A percentile compares a stretch with the other conserved stretches of the same genome.
phyloP scores from a whole-genome alignment of 805 yeast species.

The Wickerhamomyces alni region DNA sequence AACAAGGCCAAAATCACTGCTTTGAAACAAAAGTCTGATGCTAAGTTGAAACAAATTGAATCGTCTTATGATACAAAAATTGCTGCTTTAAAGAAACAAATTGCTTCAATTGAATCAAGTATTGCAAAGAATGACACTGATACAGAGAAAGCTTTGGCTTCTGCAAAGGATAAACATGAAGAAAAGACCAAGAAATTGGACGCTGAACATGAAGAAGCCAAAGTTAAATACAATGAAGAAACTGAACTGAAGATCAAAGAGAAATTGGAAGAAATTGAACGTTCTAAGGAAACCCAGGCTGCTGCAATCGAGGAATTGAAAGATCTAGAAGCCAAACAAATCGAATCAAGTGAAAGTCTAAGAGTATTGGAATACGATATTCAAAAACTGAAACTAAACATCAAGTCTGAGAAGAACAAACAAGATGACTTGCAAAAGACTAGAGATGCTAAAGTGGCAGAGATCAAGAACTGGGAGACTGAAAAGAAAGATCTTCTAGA shows the following conservation, averaged over 20 bases:
- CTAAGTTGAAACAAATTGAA: slow-evolving; percentile 15
- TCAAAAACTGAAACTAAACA: slow-evolving; percentile 9
- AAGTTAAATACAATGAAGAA: slow-evolving; percentile 15
- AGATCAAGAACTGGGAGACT: slow-evolving; percentile 14
- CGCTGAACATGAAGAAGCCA: slow-evolving; percentile 19
- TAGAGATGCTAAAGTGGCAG: slow-evolving; percentile 9
- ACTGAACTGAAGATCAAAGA: slow-evolving; percentile 16
- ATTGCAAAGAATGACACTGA: slow-evolving; percentile 10
- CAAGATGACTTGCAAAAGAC: slow-evolving; percentile 12
- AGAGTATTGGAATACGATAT: slow-evolving; percentile 13
- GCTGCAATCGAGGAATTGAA: slow-evolving; percentile 16
- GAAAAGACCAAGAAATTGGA: slow-evolving; percentile 13
- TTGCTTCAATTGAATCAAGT: slow-evolving; percentile 15
- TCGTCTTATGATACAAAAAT: slow-evolving; percentile 17
- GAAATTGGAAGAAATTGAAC: slow-evolving; percentile 17
- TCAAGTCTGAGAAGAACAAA: slow-evolving; percentile 15
- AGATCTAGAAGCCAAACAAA: slow-evolving; percentile 19
- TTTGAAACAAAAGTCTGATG: slow-evolving; percentile 13
- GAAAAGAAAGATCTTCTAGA: slow-evolving; percentile 14
- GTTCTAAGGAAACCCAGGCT: slow-evolving; percentile 16
- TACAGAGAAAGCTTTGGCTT: slow-evolving; percentile 10
- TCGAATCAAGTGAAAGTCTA: slow-evolving; percentile 18
- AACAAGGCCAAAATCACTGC: slow-evolving; percentile 11
- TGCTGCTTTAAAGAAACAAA: slow-evolving; percentile 16
- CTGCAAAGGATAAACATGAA: slow-evolving; percentile 13